Base-by-base conservation (phyloP, 2,329 filamentous ascomycete species). In the Trichoderma atroviride region DNA sequence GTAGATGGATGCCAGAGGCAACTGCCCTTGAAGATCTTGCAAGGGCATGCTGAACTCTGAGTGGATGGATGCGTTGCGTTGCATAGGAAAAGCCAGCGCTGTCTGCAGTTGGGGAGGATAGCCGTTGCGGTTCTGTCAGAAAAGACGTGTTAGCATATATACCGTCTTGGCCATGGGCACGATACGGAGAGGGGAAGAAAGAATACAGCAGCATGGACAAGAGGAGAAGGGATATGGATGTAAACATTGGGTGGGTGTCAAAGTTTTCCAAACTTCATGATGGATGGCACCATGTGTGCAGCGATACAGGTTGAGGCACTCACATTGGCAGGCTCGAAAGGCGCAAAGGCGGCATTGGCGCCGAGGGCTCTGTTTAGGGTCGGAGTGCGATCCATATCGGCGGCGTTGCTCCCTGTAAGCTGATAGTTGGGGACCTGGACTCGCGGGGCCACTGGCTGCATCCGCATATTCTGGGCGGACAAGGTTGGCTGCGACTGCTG, bases 11-110 rank as follows among this genome's bases (percentile, higher is more conserved):
- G 33, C 24, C 29, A 52, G 27, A 14, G 9, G 19, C 4, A 24
- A 3, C 19, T 24, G 1, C 6, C 33, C 40, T 31, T 43, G 19
- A 9, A 19, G 40, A 19, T 19, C 40, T n/a, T 43, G 40, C 19
- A n/a, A 43, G 68, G 16, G n/a, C 60, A 69, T 59, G 55, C 19
- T 27, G 31, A 78, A 78, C 31, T 81, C 79, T 11, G 82, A 82
- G 37, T 79, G 77, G 72, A 78, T 81, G 50, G 83, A 85, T 16
- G 77, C 75, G 66, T 78, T 81, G 68, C 84, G 82, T 73, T 80
- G 78, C 83, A 85, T 86, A 71, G 77, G 76, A 35, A 80, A 77
- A 1, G 76, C 71, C 14, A 76, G 69, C 0, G 74, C 72, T 67
- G 79, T 76, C 56, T 78, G 31, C 50, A 43, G 33, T 19, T 56